Evolutionary conservation across 2,329 filamentous ascomycete genomes (phyloP).

Genomic region (Fusarium nurragi): DNA sequence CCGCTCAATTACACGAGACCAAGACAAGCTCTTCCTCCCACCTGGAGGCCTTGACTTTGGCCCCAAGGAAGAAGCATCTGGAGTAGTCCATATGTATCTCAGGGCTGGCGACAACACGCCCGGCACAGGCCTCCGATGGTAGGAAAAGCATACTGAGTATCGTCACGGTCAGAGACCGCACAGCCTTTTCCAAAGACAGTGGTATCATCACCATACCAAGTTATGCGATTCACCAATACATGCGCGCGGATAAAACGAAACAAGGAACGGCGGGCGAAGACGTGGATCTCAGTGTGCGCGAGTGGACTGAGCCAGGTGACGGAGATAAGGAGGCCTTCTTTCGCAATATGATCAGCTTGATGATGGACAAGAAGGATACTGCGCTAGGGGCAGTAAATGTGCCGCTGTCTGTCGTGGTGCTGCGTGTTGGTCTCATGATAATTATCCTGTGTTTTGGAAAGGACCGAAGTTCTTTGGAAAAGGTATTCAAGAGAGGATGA

Average conservation of each 20-base stretch:
- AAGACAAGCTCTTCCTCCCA: slow-evolving; percentile 16
- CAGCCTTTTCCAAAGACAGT: slow-evolving; percentile 27
- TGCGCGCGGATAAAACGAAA: slow-evolving; percentile 26
- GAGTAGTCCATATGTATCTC: slow-evolving; percentile 17
- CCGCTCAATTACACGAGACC: slow-evolving; percentile 13
- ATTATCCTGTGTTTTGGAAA: slow-evolving; percentile 35
- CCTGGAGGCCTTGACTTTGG: slow-evolving; percentile 20
- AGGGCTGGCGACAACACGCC: slow-evolving; percentile 12
- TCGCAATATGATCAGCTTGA: slow-evolving; percentile 33
- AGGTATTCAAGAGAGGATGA: not conserved
- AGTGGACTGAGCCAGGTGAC: slow-evolving; percentile 40
- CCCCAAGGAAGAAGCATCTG: not conserved
- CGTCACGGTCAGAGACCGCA: slow-evolving; percentile 33
- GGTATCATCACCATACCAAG: slow-evolving; percentile 37
- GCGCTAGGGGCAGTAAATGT: slow-evolving; percentile 11
- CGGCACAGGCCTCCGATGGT: slow-evolving; percentile 34
- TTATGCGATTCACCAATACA: slow-evolving; percentile 33
- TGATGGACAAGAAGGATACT: slow-evolving; percentile 30
- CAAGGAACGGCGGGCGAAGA: slow-evolving; percentile 20
- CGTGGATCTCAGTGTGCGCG: slow-evolving; percentile 27
- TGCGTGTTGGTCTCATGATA: slow-evolving; percentile 35
- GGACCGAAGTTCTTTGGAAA: slow-evolving; percentile 28
- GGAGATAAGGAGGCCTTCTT: slow-evolving; percentile 39
- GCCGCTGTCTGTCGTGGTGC: slow-evolving; percentile 31
- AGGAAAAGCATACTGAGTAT: slow-evolving; percentile 34